phyloP scores from a whole-genome alignment of 495 filamentous ascomycete species.

The Antarctomyces pellizariae region DNA sequence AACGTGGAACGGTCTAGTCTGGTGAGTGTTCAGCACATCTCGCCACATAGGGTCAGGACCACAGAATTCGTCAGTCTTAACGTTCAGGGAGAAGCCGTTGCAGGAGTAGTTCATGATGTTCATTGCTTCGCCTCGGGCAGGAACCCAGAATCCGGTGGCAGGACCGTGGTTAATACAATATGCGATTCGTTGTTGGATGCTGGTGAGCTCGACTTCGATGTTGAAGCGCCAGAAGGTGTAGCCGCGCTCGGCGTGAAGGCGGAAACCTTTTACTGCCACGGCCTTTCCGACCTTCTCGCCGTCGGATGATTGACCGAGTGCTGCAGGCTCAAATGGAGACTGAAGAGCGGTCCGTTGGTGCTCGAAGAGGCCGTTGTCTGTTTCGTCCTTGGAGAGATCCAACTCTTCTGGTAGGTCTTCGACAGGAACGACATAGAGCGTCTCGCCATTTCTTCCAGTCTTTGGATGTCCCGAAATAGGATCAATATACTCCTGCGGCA shows the following conservation, averaged over 20 bases:
- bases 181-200: slow-evolving; percentile 60
- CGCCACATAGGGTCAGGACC: slow-evolving; percentile 94
- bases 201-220: slow-evolving; percentile 65
- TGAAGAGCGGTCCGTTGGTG: slow-evolving; percentile 14
- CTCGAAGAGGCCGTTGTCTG: slow-evolving; percentile 65
- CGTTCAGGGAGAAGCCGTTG: slow-evolving; percentile 77
- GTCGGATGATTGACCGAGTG: slow-evolving; percentile 26
- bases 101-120: slow-evolving; percentile 97
- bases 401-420: slow-evolving; percentile 49
- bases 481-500: slow-evolving; percentile 67
- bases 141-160: slow-evolving; percentile 84
- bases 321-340: slow-evolving; percentile 23
- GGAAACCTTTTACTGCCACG: slow-evolving; percentile 55
- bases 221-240: slow-evolving; percentile 95
- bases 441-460: slow-evolving; percentile 52
- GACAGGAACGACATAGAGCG: slow-evolving; percentile 66
- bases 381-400: slow-evolving; percentile 54
- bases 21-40: slow-evolving; percentile 82
- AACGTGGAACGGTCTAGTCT: slow-evolving; percentile 83
- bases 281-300: slow-evolving; percentile 56
- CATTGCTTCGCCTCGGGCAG: slow-evolving; percentile 67
- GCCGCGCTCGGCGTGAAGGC: slow-evolving; percentile 65
- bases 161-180: slow-evolving; percentile 90
- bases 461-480: slow-evolving; percentile 74
- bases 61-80: slow-evolving; percentile 53